Percentiles rank a stretch among this genome's conserved stretches.
phyloP scores from a whole-genome alignment of 768 basidiomycete species.

The Pulveroboletus sp. region DNA sequence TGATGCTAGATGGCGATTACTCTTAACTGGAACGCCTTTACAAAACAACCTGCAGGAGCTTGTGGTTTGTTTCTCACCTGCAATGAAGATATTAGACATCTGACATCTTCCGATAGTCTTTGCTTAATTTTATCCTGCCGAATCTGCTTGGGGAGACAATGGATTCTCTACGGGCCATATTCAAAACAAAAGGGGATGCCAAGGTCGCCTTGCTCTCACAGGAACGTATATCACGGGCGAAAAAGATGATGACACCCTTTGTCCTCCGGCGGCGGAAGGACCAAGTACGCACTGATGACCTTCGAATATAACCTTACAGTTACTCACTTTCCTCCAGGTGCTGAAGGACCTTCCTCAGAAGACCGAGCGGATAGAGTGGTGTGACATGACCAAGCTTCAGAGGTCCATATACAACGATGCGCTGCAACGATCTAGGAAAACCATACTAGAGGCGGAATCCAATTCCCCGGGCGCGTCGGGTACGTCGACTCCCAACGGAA shows the following conservation, averaged over 20 bases:
- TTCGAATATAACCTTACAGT: background rate
- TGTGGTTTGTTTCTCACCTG: slow-evolving; percentile 53
- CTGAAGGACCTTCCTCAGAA: slow-evolving; percentile 91
- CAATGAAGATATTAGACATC: slow-evolving; percentile 2
- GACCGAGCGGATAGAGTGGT: slow-evolving; percentile 91
- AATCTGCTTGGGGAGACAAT: slow-evolving; percentile 78
- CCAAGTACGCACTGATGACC: slow-evolving; percentile 50
- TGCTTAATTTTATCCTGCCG: slow-evolving; percentile 97
- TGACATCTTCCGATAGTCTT: slow-evolving; percentile 55
- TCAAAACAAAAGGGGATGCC: slow-evolving; percentile 94
- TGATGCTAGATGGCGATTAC: slow-evolving; percentile 81
- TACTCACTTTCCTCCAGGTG: slow-evolving; percentile 49
- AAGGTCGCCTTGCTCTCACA: slow-evolving; percentile 85
- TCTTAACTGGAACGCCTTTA: slow-evolving; percentile 93
- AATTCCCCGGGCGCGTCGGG: slow-evolving; percentile 28
- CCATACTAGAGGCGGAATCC: slow-evolving; percentile 50
- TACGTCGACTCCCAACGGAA: slow-evolving; percentile 27
- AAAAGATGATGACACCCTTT: slow-evolving; percentile 99
- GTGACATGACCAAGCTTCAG: slow-evolving; percentile 85
- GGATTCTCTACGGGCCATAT: slow-evolving; percentile 83
- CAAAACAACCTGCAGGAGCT: slow-evolving; percentile 90
- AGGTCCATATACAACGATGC: slow-evolving; percentile 81
- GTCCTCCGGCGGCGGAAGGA: slow-evolving; percentile 96
- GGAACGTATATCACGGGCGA: slow-evolving; percentile 90
- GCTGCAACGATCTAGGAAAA: slow-evolving; percentile 79